Evolutionary conservation across 2,329 filamentous ascomycete genomes (phyloP), one percentile per base, ranked within the genome.

Genomic region (Coniochaeta pulveracea): DNA sequence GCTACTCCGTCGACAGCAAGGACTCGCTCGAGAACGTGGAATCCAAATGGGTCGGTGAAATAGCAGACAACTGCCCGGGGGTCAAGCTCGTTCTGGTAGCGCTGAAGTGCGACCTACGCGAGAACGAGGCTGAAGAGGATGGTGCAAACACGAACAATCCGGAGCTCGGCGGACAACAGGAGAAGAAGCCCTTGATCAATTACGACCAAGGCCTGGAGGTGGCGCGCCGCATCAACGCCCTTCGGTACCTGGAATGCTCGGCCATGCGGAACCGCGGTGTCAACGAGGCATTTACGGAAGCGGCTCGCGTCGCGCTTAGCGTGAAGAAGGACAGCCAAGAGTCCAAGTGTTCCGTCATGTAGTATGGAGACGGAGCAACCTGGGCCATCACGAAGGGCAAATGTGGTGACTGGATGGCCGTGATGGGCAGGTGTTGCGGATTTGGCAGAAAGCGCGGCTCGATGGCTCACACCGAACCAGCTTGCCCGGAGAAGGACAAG

Each of bases 21-120:
- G 88, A 95, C 58, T 95, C 88, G 3, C 76, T 98, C 40, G 91
- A 98, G 58, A 98, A 98, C 72, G 86, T 98, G 40, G 86, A 94
- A 58, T 89, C 85, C 47, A 98, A 98, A 63, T 98, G 91, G 91
- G 85, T 95, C 5, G 82, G 85, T 41, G 91, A 98, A 60, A 98
- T 98, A 45, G 84, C 88, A 41, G 91, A 98, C 61, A 95, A 98
- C 62, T 96, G 91, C 60, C 85, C 86, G 2, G 85, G 82, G 37
- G 91, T 95, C 42, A 93, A 93, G 58, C 75, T 98, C 28, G 91
- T 98, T 12, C 71, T 98, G 6, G 88, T 95, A 4, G 91, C 91
- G 16, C 72, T 98, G 46, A 98, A 98, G 64, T 98, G 91, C 63
- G 91, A 98, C 60, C 63, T 98, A 50, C 76, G 91, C 45, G 89